phyloP scores from a whole-genome alignment of 2,329 filamentous ascomycete genomes.

The Talaromyces verruculosus region DNA sequence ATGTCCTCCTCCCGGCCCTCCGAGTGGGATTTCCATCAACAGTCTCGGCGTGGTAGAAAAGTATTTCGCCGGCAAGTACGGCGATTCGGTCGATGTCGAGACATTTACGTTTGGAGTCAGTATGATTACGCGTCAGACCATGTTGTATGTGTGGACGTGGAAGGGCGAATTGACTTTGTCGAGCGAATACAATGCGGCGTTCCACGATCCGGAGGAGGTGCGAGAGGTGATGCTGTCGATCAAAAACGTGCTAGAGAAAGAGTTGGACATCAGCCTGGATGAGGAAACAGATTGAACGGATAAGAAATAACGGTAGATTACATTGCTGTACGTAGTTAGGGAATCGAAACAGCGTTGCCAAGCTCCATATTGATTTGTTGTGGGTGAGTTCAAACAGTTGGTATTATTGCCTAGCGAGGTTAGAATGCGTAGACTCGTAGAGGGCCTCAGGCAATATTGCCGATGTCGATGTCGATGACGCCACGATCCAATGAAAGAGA shows the following conservation, averaged over 20 bases:
- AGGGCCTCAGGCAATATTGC: not conserved
- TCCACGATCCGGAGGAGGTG: conserved; percentile 16
- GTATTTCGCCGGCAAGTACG: conserved; percentile 4
- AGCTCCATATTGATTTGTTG: not conserved
- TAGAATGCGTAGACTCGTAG: too few species aligned
- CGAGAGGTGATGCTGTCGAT: conserved; percentile 7
- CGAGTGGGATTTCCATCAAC: conserved; percentile 21
- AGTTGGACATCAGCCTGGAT: not conserved
- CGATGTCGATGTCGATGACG: not conserved
- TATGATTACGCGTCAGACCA: conserved; percentile 25
- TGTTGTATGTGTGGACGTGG: conserved; percentile 25
- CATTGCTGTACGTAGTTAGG: not conserved
- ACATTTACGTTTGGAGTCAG: conserved; percentile 23
- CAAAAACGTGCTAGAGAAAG: conserved; percentile 5
- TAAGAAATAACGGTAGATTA: not conserved
- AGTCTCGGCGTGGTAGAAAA: conserved; percentile 23
- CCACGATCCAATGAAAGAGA: not conserved
- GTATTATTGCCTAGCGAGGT: too few species aligned
- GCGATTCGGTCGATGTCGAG: conserved; percentile 11
- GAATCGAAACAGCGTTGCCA: not conserved
- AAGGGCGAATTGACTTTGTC: conserved; percentile 23
- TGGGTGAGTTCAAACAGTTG: too few species aligned
- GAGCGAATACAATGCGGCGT: conserved; percentile 24
- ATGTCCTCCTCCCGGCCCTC: conserved; percentile 15
- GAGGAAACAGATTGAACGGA: not conserved